Evolutionary conservation across 257 asterid genomes (phyloP).

Genomic region (Eustoma russellianum): DNA sequence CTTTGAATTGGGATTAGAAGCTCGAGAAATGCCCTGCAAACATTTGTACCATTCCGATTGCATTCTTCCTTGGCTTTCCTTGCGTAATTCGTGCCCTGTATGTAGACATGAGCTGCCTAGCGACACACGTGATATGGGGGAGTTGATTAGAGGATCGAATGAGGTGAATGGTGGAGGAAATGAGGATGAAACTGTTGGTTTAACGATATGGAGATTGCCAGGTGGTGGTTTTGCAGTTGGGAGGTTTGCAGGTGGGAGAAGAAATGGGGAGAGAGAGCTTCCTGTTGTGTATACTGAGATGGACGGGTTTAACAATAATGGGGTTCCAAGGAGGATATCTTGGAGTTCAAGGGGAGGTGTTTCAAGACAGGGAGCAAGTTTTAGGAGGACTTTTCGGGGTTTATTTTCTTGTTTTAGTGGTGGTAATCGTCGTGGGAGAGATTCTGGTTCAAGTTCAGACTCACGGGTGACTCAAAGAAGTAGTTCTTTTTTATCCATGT

Average conservation of each 20-base stretch:
- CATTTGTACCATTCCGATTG: conserved; percentile 83
- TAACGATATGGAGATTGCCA: conserved; percentile 85
- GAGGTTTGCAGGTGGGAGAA: conserved; percentile 69
- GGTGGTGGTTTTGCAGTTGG: conserved; percentile 96
- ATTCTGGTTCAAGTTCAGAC: conserved; percentile 35
- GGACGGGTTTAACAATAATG: conserved; percentile 70
- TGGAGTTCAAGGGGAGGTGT: conserved; percentile 66
- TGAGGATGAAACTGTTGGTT: conserved; percentile 59
- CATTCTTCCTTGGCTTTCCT: conserved; percentile 68
- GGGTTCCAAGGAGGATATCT: conserved; percentile 61
- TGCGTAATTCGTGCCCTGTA: conserved; percentile 80
- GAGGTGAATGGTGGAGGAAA: conserved; percentile 19
- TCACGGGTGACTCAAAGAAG: conserved; percentile 43
- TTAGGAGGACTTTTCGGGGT: conserved; percentile 43
- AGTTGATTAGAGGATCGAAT: conserved; percentile 22
- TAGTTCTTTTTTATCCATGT: conserved; percentile 35
- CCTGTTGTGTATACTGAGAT: conserved; percentile 86
- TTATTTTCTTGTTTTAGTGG: conserved; percentile 67
- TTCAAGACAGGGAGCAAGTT: conserved; percentile 43
- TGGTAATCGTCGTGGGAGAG: conserved; percentile 25
- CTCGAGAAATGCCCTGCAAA: conserved; percentile 85
- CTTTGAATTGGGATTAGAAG: conserved; percentile 56
- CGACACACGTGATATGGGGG: conserved; percentile 24
- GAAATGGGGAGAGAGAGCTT: conserved; percentile 77
- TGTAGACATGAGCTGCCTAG: conserved; percentile 67